These are phyloP conservation scores for Fraxinus excelsior DNA, from an alignment of 257 asterid species.

Conservation along the genomic window DNA sequence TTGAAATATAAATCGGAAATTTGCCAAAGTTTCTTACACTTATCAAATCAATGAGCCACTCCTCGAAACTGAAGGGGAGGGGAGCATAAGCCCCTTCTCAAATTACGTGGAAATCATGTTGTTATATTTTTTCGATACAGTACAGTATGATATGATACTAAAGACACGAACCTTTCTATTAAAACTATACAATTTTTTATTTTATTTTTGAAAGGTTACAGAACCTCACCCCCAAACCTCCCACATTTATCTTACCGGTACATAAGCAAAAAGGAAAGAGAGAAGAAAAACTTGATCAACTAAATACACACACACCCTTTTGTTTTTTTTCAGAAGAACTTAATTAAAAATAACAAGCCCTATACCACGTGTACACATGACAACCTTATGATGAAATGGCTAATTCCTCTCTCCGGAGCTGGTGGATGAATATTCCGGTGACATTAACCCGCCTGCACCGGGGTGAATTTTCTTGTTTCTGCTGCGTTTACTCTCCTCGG, in stretches of 20 bases:
- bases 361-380: not conserved
- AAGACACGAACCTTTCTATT: no score
- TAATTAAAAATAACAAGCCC: not conserved
- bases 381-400: not conserved
- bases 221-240: not conserved
- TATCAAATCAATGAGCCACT: no score
- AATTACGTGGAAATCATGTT: no score
- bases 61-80: no score
- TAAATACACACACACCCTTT: not conserved
- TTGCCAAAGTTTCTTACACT: no score
- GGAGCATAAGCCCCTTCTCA: no score
- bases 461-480: conserved; percentile 44
- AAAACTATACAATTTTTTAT: no score
- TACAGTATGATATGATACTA: no score
- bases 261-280: not conserved
- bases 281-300: not conserved
- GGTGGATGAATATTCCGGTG: conserved; percentile 20
- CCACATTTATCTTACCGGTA: not conserved
- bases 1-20: no score
- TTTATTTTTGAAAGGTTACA: not conserved
- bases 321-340: not conserved
- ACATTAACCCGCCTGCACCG: conserved; percentile 25
- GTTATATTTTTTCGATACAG: no score
- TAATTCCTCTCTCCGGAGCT: conserved; percentile 23
- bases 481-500: conserved; percentile 21